phyloP scores from a whole-genome alignment of 768 basidiomycete genomes.

The Boletus vermiculosoides region DNA sequence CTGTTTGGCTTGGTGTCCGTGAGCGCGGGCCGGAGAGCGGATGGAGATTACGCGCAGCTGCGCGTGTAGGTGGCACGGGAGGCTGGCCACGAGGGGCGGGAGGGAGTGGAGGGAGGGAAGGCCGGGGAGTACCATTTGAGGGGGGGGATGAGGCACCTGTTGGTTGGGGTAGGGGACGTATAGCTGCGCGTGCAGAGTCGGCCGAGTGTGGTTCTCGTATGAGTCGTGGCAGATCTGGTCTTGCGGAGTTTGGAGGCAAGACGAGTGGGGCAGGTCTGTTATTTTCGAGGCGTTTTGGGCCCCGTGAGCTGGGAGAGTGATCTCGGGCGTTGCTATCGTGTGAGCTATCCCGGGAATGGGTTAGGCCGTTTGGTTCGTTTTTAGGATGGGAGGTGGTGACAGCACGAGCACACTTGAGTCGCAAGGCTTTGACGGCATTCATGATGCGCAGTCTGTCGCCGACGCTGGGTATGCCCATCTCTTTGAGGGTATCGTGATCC shows the following conservation, averaged over 20 bases:
- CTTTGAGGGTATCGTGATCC: constrained; percentile 82
- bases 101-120: constrained; percentile 63
- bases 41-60: constrained; percentile 31
- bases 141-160: constrained; percentile 14
- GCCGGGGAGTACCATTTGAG: constrained; percentile 37
- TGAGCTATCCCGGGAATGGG: constrained; percentile 26
- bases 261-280: constrained; percentile 81
- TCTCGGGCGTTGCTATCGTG: constrained; percentile 20
- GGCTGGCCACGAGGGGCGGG: constrained; percentile 70
- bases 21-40: constrained; percentile 35
- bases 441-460: constrained; percentile 90
- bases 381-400: not conserved
- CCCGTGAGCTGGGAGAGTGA: constrained; percentile 31
- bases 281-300: constrained; percentile 52
- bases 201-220: constrained; percentile 57
- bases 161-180: constrained; percentile 34
- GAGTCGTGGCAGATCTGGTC: constrained; percentile 69
- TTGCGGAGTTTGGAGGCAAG: constrained; percentile 51
- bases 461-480: constrained; percentile 86
- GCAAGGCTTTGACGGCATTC: constrained; percentile 77
- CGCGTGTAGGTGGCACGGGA: constrained; percentile 43
- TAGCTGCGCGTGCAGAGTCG: constrained; percentile 46
- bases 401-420: constrained; percentile 50
- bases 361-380: constrained; percentile 1
- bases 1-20: constrained; percentile 58